Conservation (phyloP, 148 eudicot species). For the Agrostemma githago region DNA sequence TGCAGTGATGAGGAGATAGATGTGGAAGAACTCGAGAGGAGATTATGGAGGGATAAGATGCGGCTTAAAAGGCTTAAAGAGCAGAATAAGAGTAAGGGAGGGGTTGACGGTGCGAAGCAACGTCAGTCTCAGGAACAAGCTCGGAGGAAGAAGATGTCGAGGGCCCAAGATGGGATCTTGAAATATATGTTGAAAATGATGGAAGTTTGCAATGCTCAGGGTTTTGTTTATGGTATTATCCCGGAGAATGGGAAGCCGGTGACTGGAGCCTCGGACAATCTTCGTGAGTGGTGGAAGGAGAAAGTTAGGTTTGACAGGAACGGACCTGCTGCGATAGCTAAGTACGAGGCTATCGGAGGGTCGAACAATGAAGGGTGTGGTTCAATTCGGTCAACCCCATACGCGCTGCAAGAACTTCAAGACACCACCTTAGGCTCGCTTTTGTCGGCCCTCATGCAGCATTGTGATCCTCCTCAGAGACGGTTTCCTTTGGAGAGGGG, state of each 20-base stretch:
- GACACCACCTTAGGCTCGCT: conserved; percentile 48
- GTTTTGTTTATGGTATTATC: conserved; percentile 46
- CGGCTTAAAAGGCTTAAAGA: conserved; percentile 60
- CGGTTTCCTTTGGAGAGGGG: conserved; percentile 46
- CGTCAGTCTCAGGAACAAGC: conserved; percentile 49
- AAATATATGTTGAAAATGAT: conserved; percentile 50
- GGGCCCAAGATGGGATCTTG: conserved; percentile 49
- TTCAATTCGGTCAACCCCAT: conserved; percentile 27
- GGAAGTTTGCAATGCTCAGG: conserved; percentile 48
- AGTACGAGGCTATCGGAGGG: conserved; percentile 27
- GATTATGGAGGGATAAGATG: conserved; percentile 80
- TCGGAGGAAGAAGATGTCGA: conserved; percentile 46
- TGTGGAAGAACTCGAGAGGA: conserved; percentile 67
- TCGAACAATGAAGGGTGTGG: conserved; percentile 12
- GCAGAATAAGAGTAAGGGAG: conserved; percentile 27
- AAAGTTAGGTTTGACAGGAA: conserved; percentile 43
- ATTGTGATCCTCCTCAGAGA: conserved; percentile 49
- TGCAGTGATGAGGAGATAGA: conserved; percentile 63
- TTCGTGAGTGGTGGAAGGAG: conserved; percentile 50
- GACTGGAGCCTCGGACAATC: conserved; percentile 44
- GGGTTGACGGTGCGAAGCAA: conserved; percentile 26
- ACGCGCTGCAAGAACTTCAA: conserved; percentile 42
- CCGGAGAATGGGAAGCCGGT: conserved; percentile 52
- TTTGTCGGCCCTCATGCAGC: conserved; percentile 45
- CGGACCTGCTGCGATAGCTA: conserved; percentile 38